These are phyloP conservation scores for Apophysomyces trapeziformis DNA, from an alignment of 371 early-diverging fungal species.

Conservation along the genomic window DNA sequence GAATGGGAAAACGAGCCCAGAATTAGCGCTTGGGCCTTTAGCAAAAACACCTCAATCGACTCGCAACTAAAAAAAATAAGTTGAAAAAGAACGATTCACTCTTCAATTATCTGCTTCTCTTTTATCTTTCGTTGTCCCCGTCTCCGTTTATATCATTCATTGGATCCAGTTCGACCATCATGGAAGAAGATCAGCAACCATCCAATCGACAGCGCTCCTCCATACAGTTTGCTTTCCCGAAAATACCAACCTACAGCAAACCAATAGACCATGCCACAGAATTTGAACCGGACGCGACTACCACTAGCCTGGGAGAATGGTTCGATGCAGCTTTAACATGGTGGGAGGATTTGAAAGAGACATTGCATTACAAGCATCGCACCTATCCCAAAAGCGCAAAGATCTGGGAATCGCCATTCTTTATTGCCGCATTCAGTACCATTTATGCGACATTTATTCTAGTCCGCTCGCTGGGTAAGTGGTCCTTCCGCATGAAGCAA, in stretches of 20 bases:
- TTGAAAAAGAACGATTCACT: too few species aligned
- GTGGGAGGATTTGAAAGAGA: slow-evolving; percentile 6
- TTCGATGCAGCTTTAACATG: neutral
- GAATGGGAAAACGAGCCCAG: too few species aligned
- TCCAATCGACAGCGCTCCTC: slow-evolving; percentile 5
- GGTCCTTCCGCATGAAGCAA: neutral
- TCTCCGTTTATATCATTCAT: neutral
- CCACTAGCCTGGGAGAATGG: neutral
- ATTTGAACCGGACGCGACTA: neutral
- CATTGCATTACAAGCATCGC: slow-evolving; percentile 9
- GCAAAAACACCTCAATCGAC: too few species aligned
- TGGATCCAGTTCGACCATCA: neutral
- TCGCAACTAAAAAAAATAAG: too few species aligned
- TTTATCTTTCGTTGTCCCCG: too few species aligned
- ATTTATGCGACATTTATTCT: slow-evolving; percentile 26
- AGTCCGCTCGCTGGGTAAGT: slow-evolving; percentile 20
- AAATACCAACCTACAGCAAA: slow-evolving; percentile 11
- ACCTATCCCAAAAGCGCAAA: neutral
- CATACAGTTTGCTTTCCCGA: slow-evolving; percentile 21
- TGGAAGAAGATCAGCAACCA: neutral
- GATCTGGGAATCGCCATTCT: slow-evolving; percentile 20
- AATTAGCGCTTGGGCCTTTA: too few species aligned
- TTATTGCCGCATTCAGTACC: slow-evolving; percentile 19
- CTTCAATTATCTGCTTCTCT: too few species aligned
- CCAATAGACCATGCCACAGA: neutral